Percentiles rank a stretch among this genome's conserved stretches.
Conservation (phyloP, 495 filamentous ascomycete species). For the Lophiotrema nucula region DNA sequence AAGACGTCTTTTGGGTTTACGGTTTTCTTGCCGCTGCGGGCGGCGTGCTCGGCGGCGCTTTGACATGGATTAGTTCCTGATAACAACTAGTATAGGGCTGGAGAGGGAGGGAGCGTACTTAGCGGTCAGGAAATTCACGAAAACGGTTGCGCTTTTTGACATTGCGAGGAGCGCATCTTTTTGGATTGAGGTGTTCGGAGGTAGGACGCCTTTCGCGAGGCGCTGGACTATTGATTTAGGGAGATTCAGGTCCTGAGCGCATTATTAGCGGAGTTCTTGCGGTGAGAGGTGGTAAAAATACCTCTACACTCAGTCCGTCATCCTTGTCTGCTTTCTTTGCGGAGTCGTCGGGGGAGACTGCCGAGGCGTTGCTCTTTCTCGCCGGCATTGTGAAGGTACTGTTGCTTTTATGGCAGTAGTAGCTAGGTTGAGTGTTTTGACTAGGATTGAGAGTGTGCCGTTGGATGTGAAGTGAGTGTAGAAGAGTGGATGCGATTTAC, state of each 20-base stretch:
- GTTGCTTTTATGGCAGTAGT: too few relatives aligned
- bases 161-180: constrained; percentile 90
- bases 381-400: constrained; percentile 42
- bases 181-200: constrained; percentile 89
- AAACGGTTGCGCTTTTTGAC: constrained; percentile 90
- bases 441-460: background rate
- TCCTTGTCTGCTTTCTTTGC: constrained; percentile 18
- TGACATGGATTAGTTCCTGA: background rate
- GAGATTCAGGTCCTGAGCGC: constrained; percentile 77
- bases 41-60: constrained; percentile 76
- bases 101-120: constrained; percentile 56
- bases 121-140: constrained; percentile 83
- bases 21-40: constrained; percentile 70
- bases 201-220: constrained; percentile 94
- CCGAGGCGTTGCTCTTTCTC: constrained; percentile 42
- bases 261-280: background rate
- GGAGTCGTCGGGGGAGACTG: constrained; percentile 27
- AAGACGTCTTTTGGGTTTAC: constrained; percentile 83
- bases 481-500: background rate
- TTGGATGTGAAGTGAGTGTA: background rate
- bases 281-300: constrained; percentile 9
- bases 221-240: constrained; percentile 92
- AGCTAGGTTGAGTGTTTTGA: background rate
- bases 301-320: constrained; percentile 42
- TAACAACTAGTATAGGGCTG: background rate